Percentiles rank a stretch among this genome's conserved stretches.
phyloP scores from a whole-genome alignment of 2,329 filamentous ascomycete species.

The Aspergillus sp. region DNA sequence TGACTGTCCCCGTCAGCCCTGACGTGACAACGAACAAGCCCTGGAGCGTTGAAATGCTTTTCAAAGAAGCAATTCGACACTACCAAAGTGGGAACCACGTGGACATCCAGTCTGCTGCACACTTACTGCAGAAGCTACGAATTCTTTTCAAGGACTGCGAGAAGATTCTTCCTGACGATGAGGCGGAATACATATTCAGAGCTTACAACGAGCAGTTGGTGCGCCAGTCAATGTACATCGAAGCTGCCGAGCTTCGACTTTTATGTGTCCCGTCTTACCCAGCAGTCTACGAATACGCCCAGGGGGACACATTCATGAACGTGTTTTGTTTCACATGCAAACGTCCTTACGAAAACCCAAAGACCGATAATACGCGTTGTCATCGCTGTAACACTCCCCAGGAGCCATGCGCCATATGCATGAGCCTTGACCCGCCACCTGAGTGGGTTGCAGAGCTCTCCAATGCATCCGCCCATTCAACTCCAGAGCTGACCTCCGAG shows the following conservation, averaged over 20 bases:
- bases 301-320: constrained; percentile 56
- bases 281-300: constrained; percentile 58
- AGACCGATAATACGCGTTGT: constrained; percentile 52
- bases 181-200: constrained; percentile 58
- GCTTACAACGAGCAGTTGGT: constrained; percentile 60
- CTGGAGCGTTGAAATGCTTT: constrained; percentile 42
- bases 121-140: constrained; percentile 45
- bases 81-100: constrained; percentile 41
- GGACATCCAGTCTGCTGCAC: constrained; percentile 45
- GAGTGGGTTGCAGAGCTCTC: constrained; percentile 40
- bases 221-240: constrained; percentile 45
- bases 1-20: constrained; percentile 35
- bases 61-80: constrained; percentile 43
- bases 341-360: constrained; percentile 55
- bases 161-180: constrained; percentile 43
- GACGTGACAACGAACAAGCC: constrained; percentile 36
- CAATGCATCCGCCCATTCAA: constrained; percentile 13
- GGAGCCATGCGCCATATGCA: constrained; percentile 44
- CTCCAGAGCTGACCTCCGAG: constrained; percentile 21
- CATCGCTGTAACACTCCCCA: constrained; percentile 50
- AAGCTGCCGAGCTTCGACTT: constrained; percentile 58
- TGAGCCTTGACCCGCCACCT: constrained; percentile 43
- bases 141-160: constrained; percentile 41
- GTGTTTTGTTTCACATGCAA: constrained; percentile 60
- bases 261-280: constrained; percentile 58